Conservation (phyloP, 768 basidiomycete species). For the Panaeolus papilionaceus region DNA sequence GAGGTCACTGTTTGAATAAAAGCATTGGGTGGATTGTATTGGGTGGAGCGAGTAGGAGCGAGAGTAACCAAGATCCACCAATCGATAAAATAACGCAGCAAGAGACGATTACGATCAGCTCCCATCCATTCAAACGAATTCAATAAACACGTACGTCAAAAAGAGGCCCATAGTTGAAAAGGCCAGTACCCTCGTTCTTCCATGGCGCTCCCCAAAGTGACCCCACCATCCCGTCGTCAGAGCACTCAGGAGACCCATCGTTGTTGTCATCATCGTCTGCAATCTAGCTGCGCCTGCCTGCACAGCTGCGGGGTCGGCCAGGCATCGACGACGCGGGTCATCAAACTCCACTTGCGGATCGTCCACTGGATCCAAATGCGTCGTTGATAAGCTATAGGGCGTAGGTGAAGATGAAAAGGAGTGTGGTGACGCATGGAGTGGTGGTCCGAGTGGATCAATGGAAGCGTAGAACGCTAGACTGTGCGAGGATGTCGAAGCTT, state of each 20-base stretch:
- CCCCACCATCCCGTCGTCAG: slow-evolving; percentile 94
- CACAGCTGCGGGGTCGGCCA: slow-evolving; percentile 56
- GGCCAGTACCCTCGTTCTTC: slow-evolving; percentile 80
- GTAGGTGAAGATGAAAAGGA: slow-evolving; percentile 20
- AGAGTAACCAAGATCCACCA: background rate
- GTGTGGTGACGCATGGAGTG: slow-evolving; percentile 28
- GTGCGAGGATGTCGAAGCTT: slow-evolving; percentile 17
- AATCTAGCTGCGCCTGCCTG: slow-evolving; percentile 74
- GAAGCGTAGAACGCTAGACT: slow-evolving; percentile 31
- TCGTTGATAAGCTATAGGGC: slow-evolving; percentile 14
- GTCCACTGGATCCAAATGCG: slow-evolving; percentile 11
- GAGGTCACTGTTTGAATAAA: slow-evolving; percentile 62
- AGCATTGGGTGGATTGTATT: background rate
- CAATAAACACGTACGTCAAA: slow-evolving; percentile 39
- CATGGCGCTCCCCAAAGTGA: slow-evolving; percentile 77
- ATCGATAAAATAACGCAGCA: background rate
- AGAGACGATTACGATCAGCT: background rate
- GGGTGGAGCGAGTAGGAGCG: slow-evolving; percentile 2
- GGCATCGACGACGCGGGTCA: slow-evolving; percentile 43
- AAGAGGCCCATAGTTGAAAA: slow-evolving; percentile 67
- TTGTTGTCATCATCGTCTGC: slow-evolving; percentile 78
- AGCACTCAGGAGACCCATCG: slow-evolving; percentile 81
- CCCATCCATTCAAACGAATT: background rate
- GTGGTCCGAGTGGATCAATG: slow-evolving; percentile 40
- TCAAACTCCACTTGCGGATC: slow-evolving; percentile 31